These are phyloP conservation scores for Phyllostachys edulis DNA, from an alignment of 176 grass and related monocot species.

Conservation along the genomic window DNA sequence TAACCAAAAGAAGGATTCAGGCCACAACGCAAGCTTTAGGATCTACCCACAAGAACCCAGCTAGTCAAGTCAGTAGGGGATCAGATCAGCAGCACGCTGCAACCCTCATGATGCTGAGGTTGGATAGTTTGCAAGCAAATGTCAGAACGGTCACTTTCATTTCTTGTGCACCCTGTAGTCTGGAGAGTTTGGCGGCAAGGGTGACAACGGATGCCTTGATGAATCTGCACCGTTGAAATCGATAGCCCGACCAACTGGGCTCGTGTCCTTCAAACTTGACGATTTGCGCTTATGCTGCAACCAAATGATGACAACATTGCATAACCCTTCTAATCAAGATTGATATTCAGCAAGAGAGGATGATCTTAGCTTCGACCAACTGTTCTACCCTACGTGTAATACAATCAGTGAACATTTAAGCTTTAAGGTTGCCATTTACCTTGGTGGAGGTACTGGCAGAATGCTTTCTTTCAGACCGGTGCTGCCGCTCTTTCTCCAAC, in stretches of 20 bases:
- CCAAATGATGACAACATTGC: not conserved
- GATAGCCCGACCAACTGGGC: constrained; percentile 34
- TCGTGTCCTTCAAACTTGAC: constrained; percentile 50
- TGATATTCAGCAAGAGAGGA: not conserved
- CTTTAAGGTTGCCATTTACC: constrained; percentile 37
- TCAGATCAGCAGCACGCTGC: constrained; percentile 1
- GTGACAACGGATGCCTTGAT: constrained; percentile 64
- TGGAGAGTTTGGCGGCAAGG: constrained; percentile 63
- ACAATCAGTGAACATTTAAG: not conserved
- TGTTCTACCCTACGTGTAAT: not conserved
- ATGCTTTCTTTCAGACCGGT: constrained; percentile 55
- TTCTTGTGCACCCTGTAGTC: constrained; percentile 73
- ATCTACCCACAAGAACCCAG: constrained; percentile 9
- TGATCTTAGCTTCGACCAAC: not conserved
- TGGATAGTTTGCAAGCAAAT: not conserved
- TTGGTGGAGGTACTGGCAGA: constrained; percentile 64
- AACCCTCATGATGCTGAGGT: not conserved
- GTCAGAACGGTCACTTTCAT: constrained; percentile 1
- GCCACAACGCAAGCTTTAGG: not conserved
- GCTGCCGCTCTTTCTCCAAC: constrained; percentile 59
- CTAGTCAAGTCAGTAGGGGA: constrained; percentile 11
- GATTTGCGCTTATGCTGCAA: constrained; percentile 83
- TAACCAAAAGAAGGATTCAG: not conserved
- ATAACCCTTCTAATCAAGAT: not conserved
- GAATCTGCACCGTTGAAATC: constrained; percentile 55